These are phyloP conservation scores for Emmonsiellopsis sp. DNA, from an alignment of 2,329 filamentous ascomycete genomes.

Conservation along the genomic window DNA sequence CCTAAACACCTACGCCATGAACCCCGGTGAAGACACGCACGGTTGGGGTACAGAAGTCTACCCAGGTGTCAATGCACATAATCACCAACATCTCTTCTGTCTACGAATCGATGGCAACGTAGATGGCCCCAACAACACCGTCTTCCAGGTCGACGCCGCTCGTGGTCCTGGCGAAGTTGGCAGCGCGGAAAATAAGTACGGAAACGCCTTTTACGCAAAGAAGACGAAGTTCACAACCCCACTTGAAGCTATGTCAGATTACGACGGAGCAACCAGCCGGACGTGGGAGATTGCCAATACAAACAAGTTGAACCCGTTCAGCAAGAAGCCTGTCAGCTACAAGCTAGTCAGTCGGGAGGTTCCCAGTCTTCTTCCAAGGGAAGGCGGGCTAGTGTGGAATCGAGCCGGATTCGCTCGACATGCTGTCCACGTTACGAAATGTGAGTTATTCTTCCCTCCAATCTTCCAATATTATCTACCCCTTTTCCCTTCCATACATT, in stretches of 20 bases:
- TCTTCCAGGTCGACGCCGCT: slow-evolving; percentile 73
- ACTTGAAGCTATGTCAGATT: slow-evolving; percentile 63
- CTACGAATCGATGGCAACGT: slow-evolving; percentile 79
- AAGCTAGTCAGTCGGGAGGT: slow-evolving; percentile 86
- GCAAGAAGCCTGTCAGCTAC: slow-evolving; percentile 74
- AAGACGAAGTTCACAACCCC: slow-evolving; percentile 70
- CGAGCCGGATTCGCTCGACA: slow-evolving; percentile 80
- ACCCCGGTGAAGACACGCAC: slow-evolving; percentile 67
- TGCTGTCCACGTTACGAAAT: slow-evolving; percentile 80
- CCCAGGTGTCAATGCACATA: slow-evolving; percentile 85
- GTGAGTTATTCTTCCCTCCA: slow-evolving; percentile 42
- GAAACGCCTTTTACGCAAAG: slow-evolving; percentile 81
- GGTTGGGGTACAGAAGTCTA: slow-evolving; percentile 92
- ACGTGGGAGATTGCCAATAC: slow-evolving; percentile 90
- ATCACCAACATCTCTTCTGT: slow-evolving; percentile 93
- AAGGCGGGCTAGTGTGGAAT: slow-evolving; percentile 77
- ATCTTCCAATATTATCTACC: slow-evolving; percentile 2
- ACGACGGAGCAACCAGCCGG: slow-evolving; percentile 66
- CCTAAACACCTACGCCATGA: slow-evolving; percentile 81
- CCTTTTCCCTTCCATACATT: slow-evolving; percentile 3
- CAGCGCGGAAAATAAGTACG: slow-evolving; percentile 73
- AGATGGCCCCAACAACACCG: slow-evolving; percentile 74
- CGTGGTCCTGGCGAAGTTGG: slow-evolving; percentile 65
- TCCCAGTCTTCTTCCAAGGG: slow-evolving; percentile 67
- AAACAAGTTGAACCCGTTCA: slow-evolving; percentile 74